phyloP scores from a whole-genome alignment of 306 rosid species.

The Fragaria vesca region DNA sequence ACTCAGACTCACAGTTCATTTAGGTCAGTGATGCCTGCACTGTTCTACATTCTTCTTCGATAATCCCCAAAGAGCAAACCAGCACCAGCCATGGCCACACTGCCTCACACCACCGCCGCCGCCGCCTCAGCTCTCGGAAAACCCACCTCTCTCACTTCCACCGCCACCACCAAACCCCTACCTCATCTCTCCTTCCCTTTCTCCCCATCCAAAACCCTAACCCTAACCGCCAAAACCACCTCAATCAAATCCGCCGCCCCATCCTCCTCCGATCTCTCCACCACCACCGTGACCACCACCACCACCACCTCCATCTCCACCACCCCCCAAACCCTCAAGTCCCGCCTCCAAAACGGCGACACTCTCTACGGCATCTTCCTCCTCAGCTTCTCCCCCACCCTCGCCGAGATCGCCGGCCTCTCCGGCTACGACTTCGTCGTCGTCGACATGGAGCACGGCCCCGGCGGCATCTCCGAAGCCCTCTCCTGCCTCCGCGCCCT shows the following conservation, averaged over 20 bases:
- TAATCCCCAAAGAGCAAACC: neutral
- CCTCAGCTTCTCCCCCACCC: conserved; percentile 75
- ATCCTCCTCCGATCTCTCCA: conserved; percentile 19
- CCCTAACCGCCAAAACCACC: conserved; percentile 4
- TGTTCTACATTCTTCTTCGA: neutral
- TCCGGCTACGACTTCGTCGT: conserved; percentile 79
- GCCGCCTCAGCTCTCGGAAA: neutral
- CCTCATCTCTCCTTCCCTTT: conserved; percentile 5
- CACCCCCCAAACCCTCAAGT: conserved; percentile 41
- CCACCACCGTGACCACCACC: neutral
- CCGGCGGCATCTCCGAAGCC: conserved; percentile 60
- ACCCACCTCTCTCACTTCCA: conserved; percentile 4
- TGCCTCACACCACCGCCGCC: neutral
- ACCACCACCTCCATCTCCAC: neutral
- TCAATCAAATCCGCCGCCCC: conserved; percentile 35
- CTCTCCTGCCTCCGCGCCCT: conserved; percentile 68
- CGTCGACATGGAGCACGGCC: conserved; percentile 86
- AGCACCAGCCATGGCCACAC: conserved; percentile 21
- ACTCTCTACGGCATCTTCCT: conserved; percentile 76
- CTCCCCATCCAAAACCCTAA: conserved; percentile 34
- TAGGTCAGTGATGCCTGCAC: neutral
- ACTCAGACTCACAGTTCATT: neutral
- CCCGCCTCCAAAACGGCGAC: conserved; percentile 66
- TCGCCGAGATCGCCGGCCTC: conserved; percentile 75
- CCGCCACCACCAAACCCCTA: conserved; percentile 1